A percentile compares a stretch with the other conserved stretches of the same genome.
These are phyloP conservation scores for Tolypocladium paradoxum DNA, from an alignment of 2,329 filamentous ascomycete genomes.

Conservation along the genomic window DNA sequence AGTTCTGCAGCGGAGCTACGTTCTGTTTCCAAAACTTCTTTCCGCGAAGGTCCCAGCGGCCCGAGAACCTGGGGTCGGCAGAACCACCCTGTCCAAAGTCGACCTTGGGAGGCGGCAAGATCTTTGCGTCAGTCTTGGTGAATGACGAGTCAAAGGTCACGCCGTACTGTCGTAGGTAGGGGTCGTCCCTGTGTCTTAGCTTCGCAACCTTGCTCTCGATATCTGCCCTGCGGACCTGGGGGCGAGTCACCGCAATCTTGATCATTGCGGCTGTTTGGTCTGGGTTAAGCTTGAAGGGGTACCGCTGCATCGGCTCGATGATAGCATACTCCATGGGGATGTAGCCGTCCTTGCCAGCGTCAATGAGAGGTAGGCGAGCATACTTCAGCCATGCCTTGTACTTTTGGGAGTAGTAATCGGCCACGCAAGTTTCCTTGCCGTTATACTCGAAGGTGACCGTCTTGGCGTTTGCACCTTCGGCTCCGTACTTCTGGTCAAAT, in stretches of 20 bases:
- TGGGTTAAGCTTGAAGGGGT: constrained; percentile 50
- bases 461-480: constrained; percentile 36
- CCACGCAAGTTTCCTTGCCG: constrained; percentile 33
- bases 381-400: constrained; percentile 41
- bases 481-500: constrained; percentile 32
- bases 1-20: constrained; percentile 49
- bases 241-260: constrained; percentile 77
- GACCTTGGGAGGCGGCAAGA: constrained; percentile 62
- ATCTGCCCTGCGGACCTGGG: constrained; percentile 52
- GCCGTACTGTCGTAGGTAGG: constrained; percentile 61
- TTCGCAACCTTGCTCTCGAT: constrained; percentile 48
- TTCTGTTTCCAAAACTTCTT: constrained; percentile 65
- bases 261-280: constrained; percentile 77
- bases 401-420: constrained; percentile 43
- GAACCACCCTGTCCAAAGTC: constrained; percentile 44
- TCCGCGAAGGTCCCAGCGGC: constrained; percentile 79
- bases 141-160: constrained; percentile 56
- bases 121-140: constrained; percentile 55
- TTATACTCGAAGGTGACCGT: constrained; percentile 45
- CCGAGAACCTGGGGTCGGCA: constrained; percentile 51
- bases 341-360: constrained; percentile 40
- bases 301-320: constrained; percentile 45
- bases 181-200: constrained; percentile 59
- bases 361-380: constrained; percentile 43
- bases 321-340: constrained; percentile 54